phyloP scores from a whole-genome alignment of 2,329 filamentous ascomycete genomes.

The Rhynchosporium graminicola region DNA sequence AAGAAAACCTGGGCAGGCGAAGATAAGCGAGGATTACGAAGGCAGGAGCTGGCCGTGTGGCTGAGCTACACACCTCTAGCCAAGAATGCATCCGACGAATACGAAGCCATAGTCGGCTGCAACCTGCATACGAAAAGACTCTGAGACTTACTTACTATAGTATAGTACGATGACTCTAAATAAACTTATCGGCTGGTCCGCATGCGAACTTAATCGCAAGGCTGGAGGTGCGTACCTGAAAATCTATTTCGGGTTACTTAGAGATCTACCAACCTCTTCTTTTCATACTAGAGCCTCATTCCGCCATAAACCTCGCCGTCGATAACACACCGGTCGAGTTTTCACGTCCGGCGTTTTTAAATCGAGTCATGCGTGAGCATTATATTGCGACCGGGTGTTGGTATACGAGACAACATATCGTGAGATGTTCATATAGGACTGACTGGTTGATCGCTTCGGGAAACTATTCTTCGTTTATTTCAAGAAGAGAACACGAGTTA shows the following conservation, averaged over 20 bases:
- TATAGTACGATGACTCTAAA: neutral
- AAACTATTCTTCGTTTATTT: neutral
- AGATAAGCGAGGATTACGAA: conserved; percentile 6
- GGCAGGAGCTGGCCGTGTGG: conserved; percentile 13
- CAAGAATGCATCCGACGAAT: conserved; percentile 9
- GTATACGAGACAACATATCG: conserved; percentile 4
- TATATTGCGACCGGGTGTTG: conserved; percentile 6
- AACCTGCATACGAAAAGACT: neutral
- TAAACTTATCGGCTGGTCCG: conserved; percentile 13
- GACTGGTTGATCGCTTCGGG: conserved; percentile 2
- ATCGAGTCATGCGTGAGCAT: neutral
- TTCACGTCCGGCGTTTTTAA: neutral
- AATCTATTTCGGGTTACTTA: conserved; percentile 10
- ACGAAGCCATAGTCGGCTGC: conserved; percentile 1
- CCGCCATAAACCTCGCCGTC: conserved; percentile 7
- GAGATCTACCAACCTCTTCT: neutral
- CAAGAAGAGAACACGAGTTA: neutral
- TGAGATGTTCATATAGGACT: neutral
- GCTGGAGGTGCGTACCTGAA: conserved; percentile 9
- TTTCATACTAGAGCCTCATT: neutral
- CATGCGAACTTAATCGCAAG: conserved; percentile 4
- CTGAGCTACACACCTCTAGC: conserved; percentile 15
- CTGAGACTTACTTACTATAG: neutral
- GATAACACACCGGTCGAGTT: neutral
- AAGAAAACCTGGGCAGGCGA: neutral